Evolutionary conservation across 2,329 filamentous ascomycete genomes (phyloP).

Genomic region (Colletotrichum sp.): DNA sequence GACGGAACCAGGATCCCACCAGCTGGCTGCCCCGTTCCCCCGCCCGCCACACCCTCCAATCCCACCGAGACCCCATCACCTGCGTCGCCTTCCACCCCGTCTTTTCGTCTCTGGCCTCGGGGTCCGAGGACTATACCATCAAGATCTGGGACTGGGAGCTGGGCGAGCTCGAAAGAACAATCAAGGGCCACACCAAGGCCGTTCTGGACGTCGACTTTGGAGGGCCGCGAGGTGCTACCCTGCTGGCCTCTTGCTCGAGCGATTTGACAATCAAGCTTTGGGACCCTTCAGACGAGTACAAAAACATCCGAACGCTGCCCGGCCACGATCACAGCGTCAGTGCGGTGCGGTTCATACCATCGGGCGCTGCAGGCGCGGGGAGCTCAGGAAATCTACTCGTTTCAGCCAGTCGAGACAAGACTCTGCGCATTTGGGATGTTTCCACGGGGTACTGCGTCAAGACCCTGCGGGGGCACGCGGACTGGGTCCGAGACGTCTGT

Average conservation of each 20-base stretch:
- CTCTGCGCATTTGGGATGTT: slow-evolving; percentile 89
- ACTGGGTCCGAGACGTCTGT: slow-evolving; percentile 90
- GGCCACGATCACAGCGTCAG: slow-evolving; percentile 94
- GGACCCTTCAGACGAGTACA: slow-evolving; percentile 92
- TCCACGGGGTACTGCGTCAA: slow-evolving; percentile 92
- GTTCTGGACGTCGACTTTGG: slow-evolving; percentile 92
- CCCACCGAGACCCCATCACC: slow-evolving; percentile 81
- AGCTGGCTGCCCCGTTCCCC: slow-evolving; percentile 88
- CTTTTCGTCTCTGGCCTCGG: slow-evolving; percentile 88
- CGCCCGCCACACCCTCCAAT: slow-evolving; percentile 81
- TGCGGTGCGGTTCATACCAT: slow-evolving; percentile 86
- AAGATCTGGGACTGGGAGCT: slow-evolving; percentile 98
- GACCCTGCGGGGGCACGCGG: slow-evolving; percentile 84
- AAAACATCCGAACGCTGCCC: slow-evolving; percentile 89
- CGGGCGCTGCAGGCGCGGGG: slow-evolving; percentile 77
- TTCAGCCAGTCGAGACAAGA: slow-evolving; percentile 84
- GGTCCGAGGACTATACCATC: slow-evolving; percentile 90
- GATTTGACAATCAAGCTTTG: slow-evolving; percentile 95
- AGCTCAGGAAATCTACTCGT: slow-evolving; percentile 86
- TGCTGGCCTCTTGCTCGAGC: slow-evolving; percentile 77
- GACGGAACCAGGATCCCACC: slow-evolving; percentile 81
- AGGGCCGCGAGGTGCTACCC: slow-evolving; percentile 78
- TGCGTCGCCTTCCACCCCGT: slow-evolving; percentile 92
- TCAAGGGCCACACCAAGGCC: slow-evolving; percentile 90
- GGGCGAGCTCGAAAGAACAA: slow-evolving; percentile 85